Evolutionary conservation across 129 eudicot species (phyloP).

Genomic region (Artemisia annua): DNA sequence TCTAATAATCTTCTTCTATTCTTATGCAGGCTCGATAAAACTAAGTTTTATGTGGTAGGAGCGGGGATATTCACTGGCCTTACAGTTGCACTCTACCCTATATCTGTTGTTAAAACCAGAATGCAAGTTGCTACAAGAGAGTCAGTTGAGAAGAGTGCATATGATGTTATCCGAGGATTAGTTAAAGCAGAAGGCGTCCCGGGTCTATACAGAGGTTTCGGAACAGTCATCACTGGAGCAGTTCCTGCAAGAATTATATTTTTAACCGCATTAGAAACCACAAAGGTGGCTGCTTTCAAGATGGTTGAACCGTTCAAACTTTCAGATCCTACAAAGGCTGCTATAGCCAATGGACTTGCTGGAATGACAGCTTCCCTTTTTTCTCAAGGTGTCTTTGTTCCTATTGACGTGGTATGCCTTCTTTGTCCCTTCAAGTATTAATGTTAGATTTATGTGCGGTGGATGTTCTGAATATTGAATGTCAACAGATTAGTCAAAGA

Average conservation of each 20-base stretch:
- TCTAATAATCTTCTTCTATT: conserved; percentile 10
- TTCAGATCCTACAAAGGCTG: conserved; percentile 92
- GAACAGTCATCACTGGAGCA: conserved; percentile 90
- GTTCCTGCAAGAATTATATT: conserved; percentile 88
- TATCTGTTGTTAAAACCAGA: conserved; percentile 92
- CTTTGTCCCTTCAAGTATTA: neutral
- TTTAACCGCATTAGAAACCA: conserved; percentile 89
- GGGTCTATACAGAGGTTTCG: conserved; percentile 96
- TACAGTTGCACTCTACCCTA: conserved; percentile 89
- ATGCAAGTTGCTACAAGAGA: conserved; percentile 88
- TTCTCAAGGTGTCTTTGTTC: conserved; percentile 89
- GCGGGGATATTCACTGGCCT: conserved; percentile 90
- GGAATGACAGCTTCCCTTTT: conserved; percentile 87
- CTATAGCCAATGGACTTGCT: conserved; percentile 93
- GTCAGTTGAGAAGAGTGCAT: conserved; percentile 69
- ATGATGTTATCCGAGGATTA: conserved; percentile 71
- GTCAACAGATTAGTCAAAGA: conserved; percentile 83
- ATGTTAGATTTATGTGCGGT: neutral
- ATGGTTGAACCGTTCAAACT: conserved; percentile 73
- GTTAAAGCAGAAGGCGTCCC: conserved; percentile 83
- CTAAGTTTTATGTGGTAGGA: conserved; percentile 89
- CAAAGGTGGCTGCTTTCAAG: conserved; percentile 79
- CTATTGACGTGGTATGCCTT: conserved; percentile 89
- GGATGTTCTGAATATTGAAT: neutral
- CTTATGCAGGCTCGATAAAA: conserved; percentile 91